These are phyloP conservation scores for Dillenia turbinata DNA, from an alignment of 164 flowering plant species.

Conservation along the genomic window DNA sequence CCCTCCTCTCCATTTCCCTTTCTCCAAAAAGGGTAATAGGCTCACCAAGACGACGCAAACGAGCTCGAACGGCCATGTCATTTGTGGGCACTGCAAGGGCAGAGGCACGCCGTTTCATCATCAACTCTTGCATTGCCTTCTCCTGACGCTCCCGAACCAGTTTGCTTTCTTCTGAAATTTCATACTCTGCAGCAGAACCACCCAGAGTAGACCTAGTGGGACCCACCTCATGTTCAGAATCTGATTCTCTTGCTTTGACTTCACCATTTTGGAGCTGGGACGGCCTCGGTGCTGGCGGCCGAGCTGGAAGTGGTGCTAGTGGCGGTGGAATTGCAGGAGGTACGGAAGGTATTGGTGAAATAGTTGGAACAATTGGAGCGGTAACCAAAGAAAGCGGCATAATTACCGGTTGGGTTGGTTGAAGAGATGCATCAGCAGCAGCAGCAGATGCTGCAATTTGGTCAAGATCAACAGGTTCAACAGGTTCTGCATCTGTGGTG, in stretches of 20 bases:
- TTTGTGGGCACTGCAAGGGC: conserved; percentile 97
- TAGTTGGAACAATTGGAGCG: conserved; percentile 28
- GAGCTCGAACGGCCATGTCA: conserved; percentile 80
- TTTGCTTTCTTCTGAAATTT: conserved; percentile 83
- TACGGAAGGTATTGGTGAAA: conserved; percentile 42
- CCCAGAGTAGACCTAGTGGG: conserved; percentile 8
- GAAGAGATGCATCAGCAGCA: no score
- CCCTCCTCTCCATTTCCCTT: conserved; percentile 95
- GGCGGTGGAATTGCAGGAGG: conserved; percentile 33
- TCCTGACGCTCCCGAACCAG: conserved; percentile 73
- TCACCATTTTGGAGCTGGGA: conserved; percentile 50
- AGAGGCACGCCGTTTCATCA: conserved; percentile 84
- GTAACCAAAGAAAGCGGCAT: conserved; percentile 1
- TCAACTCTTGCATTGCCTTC: conserved; percentile 69
- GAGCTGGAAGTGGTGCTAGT: conserved; percentile 47
- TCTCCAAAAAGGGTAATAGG: conserved; percentile 94
- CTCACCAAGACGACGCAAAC: conserved; percentile 88
- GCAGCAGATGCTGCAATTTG: not conserved
- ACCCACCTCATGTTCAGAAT: conserved; percentile 49
- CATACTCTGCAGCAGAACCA: conserved; percentile 40
- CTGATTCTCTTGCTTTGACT: conserved; percentile 45
- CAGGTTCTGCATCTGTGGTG: conserved; percentile 19
- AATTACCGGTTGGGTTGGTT: no score
- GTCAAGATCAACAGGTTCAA: conserved; percentile 5
- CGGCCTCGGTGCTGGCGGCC: conserved; percentile 43